Percentiles rank a stretch among this genome's conserved stretches.
Conservation (phyloP, 352 stramenopile genomes). For the Globisporangium canariense region DNA sequence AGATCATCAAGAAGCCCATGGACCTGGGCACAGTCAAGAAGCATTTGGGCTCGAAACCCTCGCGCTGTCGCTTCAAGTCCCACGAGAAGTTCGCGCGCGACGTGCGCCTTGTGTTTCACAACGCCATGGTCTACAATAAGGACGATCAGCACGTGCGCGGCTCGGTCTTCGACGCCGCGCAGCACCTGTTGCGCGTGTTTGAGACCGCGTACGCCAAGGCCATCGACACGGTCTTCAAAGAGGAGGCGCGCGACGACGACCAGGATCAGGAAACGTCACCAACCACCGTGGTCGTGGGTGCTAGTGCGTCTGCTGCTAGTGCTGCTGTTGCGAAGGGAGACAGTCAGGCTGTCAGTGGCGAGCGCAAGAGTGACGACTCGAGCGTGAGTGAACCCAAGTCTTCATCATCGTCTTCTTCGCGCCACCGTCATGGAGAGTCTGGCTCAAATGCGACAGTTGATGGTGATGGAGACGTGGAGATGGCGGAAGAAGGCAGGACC, state of each 20-base stretch:
- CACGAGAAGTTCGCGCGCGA: slow-evolving; percentile 82
- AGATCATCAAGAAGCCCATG: slow-evolving; percentile 83
- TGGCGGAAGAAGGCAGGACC: slow-evolving; percentile 18
- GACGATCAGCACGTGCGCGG: slow-evolving; percentile 70
- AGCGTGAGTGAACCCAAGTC: not conserved
- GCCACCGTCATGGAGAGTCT: slow-evolving; percentile 10
- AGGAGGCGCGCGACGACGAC: slow-evolving; percentile 12
- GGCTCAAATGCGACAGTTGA: not conserved
- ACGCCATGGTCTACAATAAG: slow-evolving; percentile 79
- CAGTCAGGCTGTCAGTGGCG: slow-evolving; percentile 18
- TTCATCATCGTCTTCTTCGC: slow-evolving; percentile 4
- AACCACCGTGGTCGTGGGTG: slow-evolving; percentile 14
- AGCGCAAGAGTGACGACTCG: slow-evolving; percentile 14
- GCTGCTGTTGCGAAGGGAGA: slow-evolving; percentile 29
- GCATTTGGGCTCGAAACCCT: slow-evolving; percentile 72
- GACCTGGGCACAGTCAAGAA: slow-evolving; percentile 75
- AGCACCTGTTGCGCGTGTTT: slow-evolving; percentile 78
- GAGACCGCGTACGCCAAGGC: slow-evolving; percentile 78
- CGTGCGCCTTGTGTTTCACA: slow-evolving; percentile 82
- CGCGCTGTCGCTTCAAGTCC: slow-evolving; percentile 80
- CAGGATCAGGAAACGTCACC: slow-evolving; percentile 6
- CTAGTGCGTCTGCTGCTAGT: slow-evolving; percentile 6
- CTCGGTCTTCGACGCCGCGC: slow-evolving; percentile 74
- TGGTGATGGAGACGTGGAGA: slow-evolving; percentile 3
- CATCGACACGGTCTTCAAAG: slow-evolving; percentile 55